Conservation (phyloP, 129 eudicot species). For the Mikania micrantha region DNA sequence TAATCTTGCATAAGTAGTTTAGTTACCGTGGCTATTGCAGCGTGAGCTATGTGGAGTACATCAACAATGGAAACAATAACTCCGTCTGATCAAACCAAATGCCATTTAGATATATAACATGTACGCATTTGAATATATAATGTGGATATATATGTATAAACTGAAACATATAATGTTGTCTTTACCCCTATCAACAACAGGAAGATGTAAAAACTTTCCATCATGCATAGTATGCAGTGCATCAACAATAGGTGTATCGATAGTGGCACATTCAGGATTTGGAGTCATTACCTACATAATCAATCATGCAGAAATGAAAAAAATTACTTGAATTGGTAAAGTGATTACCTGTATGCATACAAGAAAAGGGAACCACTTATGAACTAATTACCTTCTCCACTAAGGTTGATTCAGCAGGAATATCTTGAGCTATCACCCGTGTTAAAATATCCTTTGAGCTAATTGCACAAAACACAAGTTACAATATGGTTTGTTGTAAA, state of each 20-base stretch:
- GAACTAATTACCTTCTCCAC: constrained; percentile 70
- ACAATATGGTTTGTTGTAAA: not conserved
- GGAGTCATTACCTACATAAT: constrained; percentile 88
- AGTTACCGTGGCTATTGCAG: constrained; percentile 96
- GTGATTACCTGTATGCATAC: not conserved
- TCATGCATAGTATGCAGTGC: constrained; percentile 98
- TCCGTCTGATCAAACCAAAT: constrained; percentile 56
- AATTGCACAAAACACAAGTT: constrained; percentile 10
- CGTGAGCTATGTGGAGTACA: constrained; percentile 88
- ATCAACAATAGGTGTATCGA: constrained; percentile 94
- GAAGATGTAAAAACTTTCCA: constrained; percentile 94
- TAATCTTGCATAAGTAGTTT: not conserved
- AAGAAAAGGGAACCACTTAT: constrained; percentile 2
- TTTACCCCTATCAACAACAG: constrained; percentile 89
- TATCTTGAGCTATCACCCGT: constrained; percentile 88
- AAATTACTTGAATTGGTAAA: not conserved
- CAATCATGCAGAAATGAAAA: not conserved
- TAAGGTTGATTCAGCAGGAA: constrained; percentile 70
- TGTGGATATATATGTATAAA: not conserved
- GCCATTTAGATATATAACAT: not conserved
- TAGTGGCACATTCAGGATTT: constrained; percentile 87
- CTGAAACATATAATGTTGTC: not conserved
- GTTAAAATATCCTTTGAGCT: constrained; percentile 78
- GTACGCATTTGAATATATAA: not conserved
- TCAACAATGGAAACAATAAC: constrained; percentile 73